Evolutionary conservation across 768 basidiomycete genomes (phyloP), one percentile per base, ranked within the genome.

Genomic region (Phanerodontia chrysosporium): DNA sequence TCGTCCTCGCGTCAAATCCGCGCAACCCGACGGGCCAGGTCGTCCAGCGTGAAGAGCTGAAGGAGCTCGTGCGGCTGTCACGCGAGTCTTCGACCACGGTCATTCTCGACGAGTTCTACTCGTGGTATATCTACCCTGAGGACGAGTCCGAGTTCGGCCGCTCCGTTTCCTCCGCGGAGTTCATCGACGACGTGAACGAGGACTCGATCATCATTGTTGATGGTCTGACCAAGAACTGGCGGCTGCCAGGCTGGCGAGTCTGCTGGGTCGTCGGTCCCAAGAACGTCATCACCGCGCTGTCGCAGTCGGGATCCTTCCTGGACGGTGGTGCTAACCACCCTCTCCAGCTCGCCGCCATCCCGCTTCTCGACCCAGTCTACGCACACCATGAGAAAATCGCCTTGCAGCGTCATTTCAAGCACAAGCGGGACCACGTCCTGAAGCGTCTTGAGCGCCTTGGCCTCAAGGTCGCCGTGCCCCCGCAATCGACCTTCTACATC

Each of bases 11-110:
- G 0, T 94, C 91, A 24, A 98, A 97, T 74, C 95, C 95, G n/a
- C 85, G 95, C 55, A 98, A 97, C 69, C 95, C 95, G 2, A 97
- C 95, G 1, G 94, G 95, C n/a, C 95, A 96, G 70, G 84, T 87
- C 55, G 82, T 85, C 62, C 81, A 80, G 86, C 93, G 91, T 2
- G 78, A 89, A 14, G 90, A 95, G 8, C 82, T 98, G 54, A 83
- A 88, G 65, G 83, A 90, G 49, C 82, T 98, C 16, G 91, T 95
- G 12, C 67, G 78, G 14, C 74, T 95, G 46, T 80, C 85, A 45
- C 80, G 83, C 53, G 88, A 95, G 64, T 83, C 86, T 13, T 48
- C 64, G 1, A 91, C 90, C 3, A 97, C 95, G 3, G 64, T 96
- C 54, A 86, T 93, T 64, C 80, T 93, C 30, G 91, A 93, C 68